Base-by-base conservation (phyloP, 2,329 filamentous ascomycete species). In the Aspergillus glaucus region DNA sequence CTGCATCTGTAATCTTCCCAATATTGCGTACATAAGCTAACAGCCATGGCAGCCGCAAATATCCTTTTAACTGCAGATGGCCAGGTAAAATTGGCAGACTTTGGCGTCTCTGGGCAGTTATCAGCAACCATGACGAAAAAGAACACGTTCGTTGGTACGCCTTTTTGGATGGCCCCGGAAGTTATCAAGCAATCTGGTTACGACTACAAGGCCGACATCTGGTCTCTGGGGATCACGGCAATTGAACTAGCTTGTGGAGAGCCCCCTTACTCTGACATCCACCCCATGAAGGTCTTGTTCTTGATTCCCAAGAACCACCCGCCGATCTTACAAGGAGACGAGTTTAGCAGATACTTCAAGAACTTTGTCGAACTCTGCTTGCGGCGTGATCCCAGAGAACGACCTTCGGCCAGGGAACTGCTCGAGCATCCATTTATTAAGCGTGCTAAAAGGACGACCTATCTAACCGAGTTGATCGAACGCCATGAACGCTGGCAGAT, bases 71-170 rank as follows among this genome's bases (percentile, higher is more conserved):
- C 87, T 52, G 83, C 89, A 44, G 95, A 87, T 64, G 93, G 93
- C 2, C 93, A 97, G 72, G 92, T 98, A 59, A 98, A 98, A 70
- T 77, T 97, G 49, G 92, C 92, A 12, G 92, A 98, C 67, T 98
- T 98, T 72, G 92, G 92, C 50, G 93, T 98, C 6, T 96, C 92
- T 1, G 92, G 92, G 24, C 93, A 97, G 71, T 79, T 97, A 19
- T 94, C 92, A 8, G 92, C 92, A 6, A 98, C 92, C 44, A 97
- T 97, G 91, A 96, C 92, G 54, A 97, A 97, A 78, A 97, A 97
- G 75, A 97, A 97, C 66, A 97, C 92, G 0, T 98, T 97, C 68
- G 92, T 98, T 28, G 93, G 93, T 30, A 97, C 92, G 0, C 92
- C 93, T 1, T 98, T 97, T 67, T 98, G 93, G 93, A 98, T 98